These are phyloP conservation scores for Auxenochlorella pyrenoidosa DNA, from an alignment of 139 green algal genomes.

Conservation along the genomic window DNA sequence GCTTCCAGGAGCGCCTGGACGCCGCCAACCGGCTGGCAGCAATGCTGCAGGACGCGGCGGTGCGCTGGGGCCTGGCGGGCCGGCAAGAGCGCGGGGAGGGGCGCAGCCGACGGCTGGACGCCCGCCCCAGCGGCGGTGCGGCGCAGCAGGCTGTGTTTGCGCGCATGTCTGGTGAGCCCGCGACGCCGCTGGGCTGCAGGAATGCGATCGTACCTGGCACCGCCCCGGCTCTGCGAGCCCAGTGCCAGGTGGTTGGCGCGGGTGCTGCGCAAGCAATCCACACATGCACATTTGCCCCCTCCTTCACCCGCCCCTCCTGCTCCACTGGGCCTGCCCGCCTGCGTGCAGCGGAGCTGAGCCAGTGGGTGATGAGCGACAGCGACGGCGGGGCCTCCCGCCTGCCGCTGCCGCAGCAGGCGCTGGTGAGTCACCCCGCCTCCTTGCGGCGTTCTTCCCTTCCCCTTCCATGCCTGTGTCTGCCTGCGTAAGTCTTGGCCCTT, in stretches of 20 bases:
- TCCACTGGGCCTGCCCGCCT: background rate
- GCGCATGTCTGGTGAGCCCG: constrained; percentile 25
- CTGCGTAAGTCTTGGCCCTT: no score
- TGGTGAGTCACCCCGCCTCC: constrained; percentile 18
- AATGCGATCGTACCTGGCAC: background rate
- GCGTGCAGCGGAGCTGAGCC: constrained; percentile 13
- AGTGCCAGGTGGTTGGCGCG: no score
- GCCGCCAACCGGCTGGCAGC: background rate
- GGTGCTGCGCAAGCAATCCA: no score
- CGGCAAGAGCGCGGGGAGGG: background rate
- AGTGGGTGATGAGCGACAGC: constrained; percentile 42
- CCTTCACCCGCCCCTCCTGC: no score
- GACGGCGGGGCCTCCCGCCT: background rate
- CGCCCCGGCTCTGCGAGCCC: no score
- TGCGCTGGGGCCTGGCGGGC: constrained; percentile 23
- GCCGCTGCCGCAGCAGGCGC: constrained; percentile 2
- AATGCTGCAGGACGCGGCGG: constrained; percentile 23
- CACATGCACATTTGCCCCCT: no score
- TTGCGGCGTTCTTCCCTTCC: no score
- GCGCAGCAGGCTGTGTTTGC: constrained; percentile 36
- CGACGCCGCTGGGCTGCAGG: background rate
- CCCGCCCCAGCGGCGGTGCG: background rate
- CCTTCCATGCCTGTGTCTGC: no score
- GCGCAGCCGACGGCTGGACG: constrained; percentile 12
- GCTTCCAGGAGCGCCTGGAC: constrained; percentile 16